Percentiles rank a stretch among this genome's conserved stretches.
Evolutionary conservation across 352 stramenopile species (phyloP).

Genomic region (Phytophthora nicotianae): DNA sequence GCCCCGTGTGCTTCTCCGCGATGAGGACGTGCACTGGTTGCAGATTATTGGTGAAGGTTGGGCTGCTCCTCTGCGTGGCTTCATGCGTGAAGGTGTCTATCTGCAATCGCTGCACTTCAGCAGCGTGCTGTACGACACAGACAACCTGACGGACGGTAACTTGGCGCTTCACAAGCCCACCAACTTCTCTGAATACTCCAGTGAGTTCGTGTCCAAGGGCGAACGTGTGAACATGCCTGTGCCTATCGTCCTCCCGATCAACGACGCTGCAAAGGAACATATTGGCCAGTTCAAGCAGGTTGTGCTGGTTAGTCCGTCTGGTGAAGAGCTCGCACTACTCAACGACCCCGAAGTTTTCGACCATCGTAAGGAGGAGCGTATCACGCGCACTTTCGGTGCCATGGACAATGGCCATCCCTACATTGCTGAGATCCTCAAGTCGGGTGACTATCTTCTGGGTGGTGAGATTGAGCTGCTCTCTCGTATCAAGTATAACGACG

Average conservation of each 20-base stretch:
- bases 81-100: slow-evolving; percentile 97
- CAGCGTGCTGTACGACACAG: slow-evolving; percentile 95
- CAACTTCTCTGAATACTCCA: slow-evolving; percentile 93
- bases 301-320: slow-evolving; percentile 94
- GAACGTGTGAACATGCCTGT: slow-evolving; percentile 96
- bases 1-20: slow-evolving; percentile 93
- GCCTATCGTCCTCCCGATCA: slow-evolving; percentile 96
- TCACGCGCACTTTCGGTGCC: slow-evolving; percentile 96
- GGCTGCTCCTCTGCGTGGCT: slow-evolving; percentile 95
- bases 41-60: slow-evolving; percentile 98
- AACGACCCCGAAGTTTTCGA: slow-evolving; percentile 95
- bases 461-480: slow-evolving; percentile 96
- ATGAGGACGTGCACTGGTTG: slow-evolving; percentile 99
- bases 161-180: slow-evolving; percentile 86
- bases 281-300: slow-evolving; percentile 89
- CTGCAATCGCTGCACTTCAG: slow-evolving; percentile 98
- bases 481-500: slow-evolving; percentile 97
- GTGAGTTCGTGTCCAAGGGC: slow-evolving; percentile 74
- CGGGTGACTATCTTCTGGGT: slow-evolving; percentile 95
- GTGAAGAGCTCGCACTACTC: slow-evolving; percentile 93
- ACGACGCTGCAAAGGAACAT: slow-evolving; percentile 89
- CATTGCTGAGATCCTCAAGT: slow-evolving; percentile 95
- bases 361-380: slow-evolving; percentile 98
- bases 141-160: slow-evolving; percentile 93
- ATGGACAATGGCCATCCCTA: slow-evolving; percentile 97